Evolutionary conservation across 164 flowering plant species (phyloP), one percentile per base, ranked within the genome.

Genomic region (Houttuynia cordata): DNA sequence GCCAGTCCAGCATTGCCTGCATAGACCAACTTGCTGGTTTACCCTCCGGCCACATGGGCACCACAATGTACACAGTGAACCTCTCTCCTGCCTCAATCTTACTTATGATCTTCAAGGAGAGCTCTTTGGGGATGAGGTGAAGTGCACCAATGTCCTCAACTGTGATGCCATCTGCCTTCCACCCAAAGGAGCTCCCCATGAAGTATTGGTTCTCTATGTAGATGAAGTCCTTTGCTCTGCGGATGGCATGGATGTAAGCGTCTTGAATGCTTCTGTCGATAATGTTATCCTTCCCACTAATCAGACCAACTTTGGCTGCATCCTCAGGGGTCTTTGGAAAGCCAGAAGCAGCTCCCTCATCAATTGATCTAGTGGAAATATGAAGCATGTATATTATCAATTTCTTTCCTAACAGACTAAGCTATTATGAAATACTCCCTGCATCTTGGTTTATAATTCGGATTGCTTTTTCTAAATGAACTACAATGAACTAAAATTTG

Each of bases 11-110:
- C 54, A 84, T 84, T 13, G 84, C 81, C 54, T 82, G 89, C 21
- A 82, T 82, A 1, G 87, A 76, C 20, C 52, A 68, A 69, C 82
- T 76, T 42, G 80, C 82, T 7, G 87, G 85, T 0, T 64, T 22
- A 15, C 90, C 90, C 62, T 84, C 90, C 0, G 89, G 89, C 89
- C 89, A 84, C 89, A 84, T 84, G 15, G 89, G 89, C 7, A 84
- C 67, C 23, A 84, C 83, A 54, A 84, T 39, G 59, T 84, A 84
- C 19, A 80, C 82, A 0, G 72, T 56, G 60, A 84, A 84, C 65
- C 81, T 69, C 63, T 84, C 83, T 19, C 82, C 83, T 0, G 80
- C 80, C 66, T 79, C 78, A 53, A 84, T 82, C 76, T 84, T 84
- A 57, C 87, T 82, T 2, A 80, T 76, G 57, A 84, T 75, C 68